A percentile compares a stretch with the other conserved stretches of the same genome.
Conservation (phyloP, 495 filamentous ascomycete species). For the Penicillium maclennaniae region DNA sequence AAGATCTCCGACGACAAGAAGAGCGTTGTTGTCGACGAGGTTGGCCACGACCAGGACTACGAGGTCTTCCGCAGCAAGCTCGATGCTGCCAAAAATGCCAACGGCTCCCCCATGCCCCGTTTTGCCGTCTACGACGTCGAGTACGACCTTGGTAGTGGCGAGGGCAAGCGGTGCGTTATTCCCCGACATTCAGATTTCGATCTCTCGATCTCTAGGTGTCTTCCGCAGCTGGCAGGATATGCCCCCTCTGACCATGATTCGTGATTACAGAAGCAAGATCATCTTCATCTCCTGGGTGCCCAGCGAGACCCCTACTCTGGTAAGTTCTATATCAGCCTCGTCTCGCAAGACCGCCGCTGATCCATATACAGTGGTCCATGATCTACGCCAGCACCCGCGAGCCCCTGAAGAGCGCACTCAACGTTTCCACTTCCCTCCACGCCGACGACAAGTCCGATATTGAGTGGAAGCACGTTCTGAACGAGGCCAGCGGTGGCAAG, state of each 20-base stretch:
- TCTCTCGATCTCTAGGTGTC: neutral
- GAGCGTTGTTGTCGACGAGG: slow-evolving; percentile 77
- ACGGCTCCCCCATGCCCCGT: slow-evolving; percentile 66
- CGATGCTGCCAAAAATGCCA: slow-evolving; percentile 59
- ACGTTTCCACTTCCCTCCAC: slow-evolving; percentile 77
- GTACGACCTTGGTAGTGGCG: slow-evolving; percentile 71
- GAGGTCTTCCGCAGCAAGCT: slow-evolving; percentile 79
- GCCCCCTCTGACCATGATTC: slow-evolving; percentile 11
- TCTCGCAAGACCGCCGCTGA: slow-evolving; percentile 20
- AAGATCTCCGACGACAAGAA: slow-evolving; percentile 93
- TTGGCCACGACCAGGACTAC: slow-evolving; percentile 61
- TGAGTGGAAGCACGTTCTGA: slow-evolving; percentile 74
- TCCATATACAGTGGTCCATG: slow-evolving; percentile 59
- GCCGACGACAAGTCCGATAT: slow-evolving; percentile 90
- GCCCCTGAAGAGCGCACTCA: slow-evolving; percentile 80
- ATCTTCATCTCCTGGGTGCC: slow-evolving; percentile 94
- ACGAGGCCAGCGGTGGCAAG: slow-evolving; percentile 75
- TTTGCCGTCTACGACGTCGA: slow-evolving; percentile 94
- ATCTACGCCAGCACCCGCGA: slow-evolving; percentile 96
- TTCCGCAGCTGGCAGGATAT: neutral
- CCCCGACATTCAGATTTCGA: neutral
- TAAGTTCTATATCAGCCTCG: slow-evolving; percentile 43
- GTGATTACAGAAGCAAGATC: slow-evolving; percentile 75
- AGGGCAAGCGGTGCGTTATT: slow-evolving; percentile 70
- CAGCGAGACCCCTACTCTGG: slow-evolving; percentile 74